Base-by-base conservation (phyloP, 495 filamentous ascomycete genomes). In the Penicillium silybi region DNA sequence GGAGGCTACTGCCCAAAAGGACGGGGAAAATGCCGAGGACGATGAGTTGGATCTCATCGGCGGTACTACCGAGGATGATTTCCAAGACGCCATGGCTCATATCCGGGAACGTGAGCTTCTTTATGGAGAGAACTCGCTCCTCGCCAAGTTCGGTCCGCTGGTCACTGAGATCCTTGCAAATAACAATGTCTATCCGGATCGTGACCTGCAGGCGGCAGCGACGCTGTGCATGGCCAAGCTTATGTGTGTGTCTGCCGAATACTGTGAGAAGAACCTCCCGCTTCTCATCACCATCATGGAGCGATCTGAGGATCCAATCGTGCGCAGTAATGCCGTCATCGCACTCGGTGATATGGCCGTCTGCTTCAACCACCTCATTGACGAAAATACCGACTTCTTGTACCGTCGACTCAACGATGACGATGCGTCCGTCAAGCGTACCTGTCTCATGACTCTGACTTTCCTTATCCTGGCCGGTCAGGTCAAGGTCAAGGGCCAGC, bases 401-500 rank as follows among this genome's bases (percentile, higher is more conserved):
- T 99, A 99, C 64, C 84, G 92, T 19, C 84, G 93, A 27, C 80
- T 99, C 2, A 92, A 92, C 40, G 93, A 99, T 62, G 74, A 81
- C 10, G 90, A 97, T 58, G 81, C 80, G 27, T 92, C 86, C 6
- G 93, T 99, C 29, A 97, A 97, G 77, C 83, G 93, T 7, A 99
- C 93, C 1, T 99, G 93, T 70, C 80, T 99, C 13, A 99, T 97
- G 93, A 97, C 93, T 2, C 74, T 99, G 52, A 99, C 95, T 3
- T 99, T 99, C 77, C 72, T 97, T 25, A 99, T 99, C 62, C 73
- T 99, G 22, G 93, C 93, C 0, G 93, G 93, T 17, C 93, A 99
- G 70, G 93, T 99, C 69, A 99, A 99, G 73, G 93, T 99, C 65
- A 99, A 99, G 75, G 93, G 93, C n/a, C 93, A 99, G 71, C 77